Evolutionary conservation across 2,329 filamentous ascomycete species (phyloP), one percentile per base, ranked within the genome.

Genomic region (Colletotrichum theobromicola): DNA sequence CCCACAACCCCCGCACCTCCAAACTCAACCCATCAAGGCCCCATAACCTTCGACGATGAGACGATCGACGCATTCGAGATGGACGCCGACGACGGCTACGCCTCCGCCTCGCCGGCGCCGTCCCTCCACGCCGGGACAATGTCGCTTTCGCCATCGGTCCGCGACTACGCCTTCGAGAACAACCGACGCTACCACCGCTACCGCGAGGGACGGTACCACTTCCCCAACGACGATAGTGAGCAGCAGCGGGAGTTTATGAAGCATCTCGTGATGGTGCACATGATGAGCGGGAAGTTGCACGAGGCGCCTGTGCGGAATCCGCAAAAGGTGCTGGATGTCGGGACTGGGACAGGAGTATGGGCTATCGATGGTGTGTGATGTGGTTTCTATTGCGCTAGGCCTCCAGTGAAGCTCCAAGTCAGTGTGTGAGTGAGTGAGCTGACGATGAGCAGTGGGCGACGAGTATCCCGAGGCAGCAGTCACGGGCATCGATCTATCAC

Each of bases 401-500:
- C 21, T 70, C 30, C 0, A 18, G n/a, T 13, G 15, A 1, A n/a
- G 18, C 18, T 7, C 0, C 2, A 4, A 3, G 46, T 50, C 2
- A 34, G n/a, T 15, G n/a, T n/a, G 18, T 7, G 2, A 13, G 55
- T 10, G 32, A 15, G 35, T 5, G 18, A 3, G 28, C 67, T 64
- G 13, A 70, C 42, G 2, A 15, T 91, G 91, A 67, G 90, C 90
- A 76, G 80, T 94, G 85, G 91, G 90, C 78, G 90, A 92, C 76
- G 79, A 85, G 64, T 93, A 92, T 74, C 92, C 92, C 16, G 79
- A 87, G 4, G 84, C 92, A 9, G 82, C 88, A 73, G 87, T 94
- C 32, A 87, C 88, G 53, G 93, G 91, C 35, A 93, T 90, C 10
- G 93, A 94, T 78, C 85, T 94, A 4, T 93, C 91, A 1, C 92